Evolutionary conservation across 768 basidiomycete genomes (phyloP), one percentile per base, ranked within the genome.

Genomic region (Daedaleopsis nitida): DNA sequence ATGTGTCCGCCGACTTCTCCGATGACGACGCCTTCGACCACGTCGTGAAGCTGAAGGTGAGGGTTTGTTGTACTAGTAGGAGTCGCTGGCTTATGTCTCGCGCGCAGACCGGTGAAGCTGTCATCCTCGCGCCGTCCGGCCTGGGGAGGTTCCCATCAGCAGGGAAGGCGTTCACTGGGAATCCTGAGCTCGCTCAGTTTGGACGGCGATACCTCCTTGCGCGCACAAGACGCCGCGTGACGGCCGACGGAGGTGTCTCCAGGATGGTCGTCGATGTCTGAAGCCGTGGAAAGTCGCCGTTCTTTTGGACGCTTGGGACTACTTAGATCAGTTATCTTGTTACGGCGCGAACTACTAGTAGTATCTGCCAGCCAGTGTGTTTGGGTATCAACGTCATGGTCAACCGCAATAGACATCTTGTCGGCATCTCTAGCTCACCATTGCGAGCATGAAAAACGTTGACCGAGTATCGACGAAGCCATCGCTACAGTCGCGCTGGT

Each of bases 71-170:
- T 32, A 37, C 32, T 38, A 35, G 16, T 7, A 8, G 32, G 7
- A 3, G 6, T 34, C 10, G 47, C 43, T 54, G 39, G 55, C 65
- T 42, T 42, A 16, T 16, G 27, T 21, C 27, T 17, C 21, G 23
- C 19, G 19, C 52, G 58, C 49, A 91, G 88, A 91, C 89, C 0
- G 89, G 89, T 0, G 81, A 91, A 69, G 86, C 89, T 0, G 81
- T 91, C 13, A 77, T 91, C 4, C 78, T 89, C 35, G 86, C 87
- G 7, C 86, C 89, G 0, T 83, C 87, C 6, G 87, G 83, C 5
- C 52, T 68, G 1, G 67, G 66, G 2, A 12, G 56, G 27, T 60
- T 58, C n/a, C 23, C 45, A 10, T 23, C 53, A 10, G 14, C 45
- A 12, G 49, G 57, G 39, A 63, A 57, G 57, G 32, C 19, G 6